Conservation (phyloP, 805 yeast species). For the Starmerella floricola region DNA sequence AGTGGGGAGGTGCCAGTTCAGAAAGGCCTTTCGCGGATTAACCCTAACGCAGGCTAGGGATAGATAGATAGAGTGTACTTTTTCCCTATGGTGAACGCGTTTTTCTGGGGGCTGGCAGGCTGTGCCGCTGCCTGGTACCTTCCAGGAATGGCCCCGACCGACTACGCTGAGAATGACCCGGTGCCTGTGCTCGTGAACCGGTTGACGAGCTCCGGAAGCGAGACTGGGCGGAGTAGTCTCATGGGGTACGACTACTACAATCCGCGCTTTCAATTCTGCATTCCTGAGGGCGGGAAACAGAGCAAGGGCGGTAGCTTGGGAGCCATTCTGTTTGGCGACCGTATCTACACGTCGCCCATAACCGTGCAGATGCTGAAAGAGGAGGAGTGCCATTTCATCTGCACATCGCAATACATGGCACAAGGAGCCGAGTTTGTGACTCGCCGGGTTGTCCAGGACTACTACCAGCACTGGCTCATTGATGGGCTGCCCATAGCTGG, state of each 20-base stretch:
- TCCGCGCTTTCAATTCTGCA: conserved; percentile 71
- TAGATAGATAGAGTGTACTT: too few relatives aligned
- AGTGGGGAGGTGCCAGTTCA: too few relatives aligned
- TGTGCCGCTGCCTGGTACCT: conserved; percentile 56
- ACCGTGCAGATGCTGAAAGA: conserved; percentile 66
- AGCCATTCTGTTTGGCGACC: conserved; percentile 85
- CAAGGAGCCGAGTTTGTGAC: conserved; percentile 65
- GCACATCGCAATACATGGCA: conserved; percentile 46
- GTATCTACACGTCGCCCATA: conserved; percentile 88
- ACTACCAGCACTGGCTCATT: conserved; percentile 80
- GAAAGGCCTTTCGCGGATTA: too few relatives aligned
- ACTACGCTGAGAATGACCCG: conserved; percentile 58
- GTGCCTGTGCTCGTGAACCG: conserved; percentile 81
- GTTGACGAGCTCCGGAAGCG: conserved; percentile 58
- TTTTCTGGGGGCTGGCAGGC: conserved; percentile 8
- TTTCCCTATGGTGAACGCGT: not conserved
- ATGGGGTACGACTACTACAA: conserved; percentile 49
- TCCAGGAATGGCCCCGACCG: conserved; percentile 94
- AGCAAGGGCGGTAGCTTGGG: conserved; percentile 86
- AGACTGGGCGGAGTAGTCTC: conserved; percentile 26
- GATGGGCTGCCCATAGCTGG: conserved; percentile 92
- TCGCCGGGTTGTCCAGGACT: conserved; percentile 68
- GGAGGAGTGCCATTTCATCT: conserved; percentile 53
- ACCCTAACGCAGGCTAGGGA: too few relatives aligned
- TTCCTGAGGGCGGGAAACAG: conserved; percentile 48